A percentile compares a stretch with the other conserved stretches of the same genome.
phyloP scores from a whole-genome alignment of 371 early-diverging fungal species.

The Paraphysoderma sedebokerense region DNA sequence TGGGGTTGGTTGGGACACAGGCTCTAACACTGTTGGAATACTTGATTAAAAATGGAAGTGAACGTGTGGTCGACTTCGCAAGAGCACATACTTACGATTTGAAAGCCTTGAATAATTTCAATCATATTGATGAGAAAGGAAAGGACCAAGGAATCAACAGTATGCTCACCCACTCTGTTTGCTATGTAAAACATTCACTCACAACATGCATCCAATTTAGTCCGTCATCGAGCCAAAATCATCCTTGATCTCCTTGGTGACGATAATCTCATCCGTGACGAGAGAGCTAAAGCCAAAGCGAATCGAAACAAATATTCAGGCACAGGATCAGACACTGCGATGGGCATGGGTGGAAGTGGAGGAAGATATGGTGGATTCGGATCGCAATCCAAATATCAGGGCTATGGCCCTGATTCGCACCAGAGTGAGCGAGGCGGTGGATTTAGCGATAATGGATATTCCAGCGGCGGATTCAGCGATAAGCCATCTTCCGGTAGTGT shows the following conservation, averaged over 20 bases:
- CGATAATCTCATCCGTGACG: conserved; percentile 53
- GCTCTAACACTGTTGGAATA: conserved; percentile 81
- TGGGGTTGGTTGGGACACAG: no score
- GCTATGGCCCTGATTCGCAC: conserved; percentile 15
- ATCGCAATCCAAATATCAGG: no score
- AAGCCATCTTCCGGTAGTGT: conserved; percentile 2
- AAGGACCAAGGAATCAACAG: conserved; percentile 94
- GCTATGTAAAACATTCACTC: no score
- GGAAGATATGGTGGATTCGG: conserved; percentile 26
- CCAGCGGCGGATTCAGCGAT: conserved; percentile 10
- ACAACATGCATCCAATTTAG: conserved; percentile 13
- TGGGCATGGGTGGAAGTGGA: conserved; percentile 6
- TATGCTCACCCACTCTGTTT: conserved; percentile 11
- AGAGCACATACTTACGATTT: conserved; percentile 65
- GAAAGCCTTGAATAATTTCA: conserved; percentile 62
- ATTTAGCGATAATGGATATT: conserved; percentile 13
- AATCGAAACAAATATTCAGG: conserved; percentile 78
- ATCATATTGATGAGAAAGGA: conserved; percentile 73
- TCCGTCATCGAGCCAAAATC: conserved; percentile 81
- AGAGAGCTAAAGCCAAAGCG: conserved; percentile 71
- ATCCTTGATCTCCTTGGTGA: conserved; percentile 60
- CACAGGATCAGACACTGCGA: conserved; percentile 31
- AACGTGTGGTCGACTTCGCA: conserved; percentile 75
- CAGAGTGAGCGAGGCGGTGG: conserved; percentile 15
- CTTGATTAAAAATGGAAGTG: conserved; percentile 85